A percentile compares a stretch with the other conserved stretches of the same genome.
phyloP scores from a whole-genome alignment of 2,329 filamentous ascomycete species.

The Claviceps pusilla region DNA sequence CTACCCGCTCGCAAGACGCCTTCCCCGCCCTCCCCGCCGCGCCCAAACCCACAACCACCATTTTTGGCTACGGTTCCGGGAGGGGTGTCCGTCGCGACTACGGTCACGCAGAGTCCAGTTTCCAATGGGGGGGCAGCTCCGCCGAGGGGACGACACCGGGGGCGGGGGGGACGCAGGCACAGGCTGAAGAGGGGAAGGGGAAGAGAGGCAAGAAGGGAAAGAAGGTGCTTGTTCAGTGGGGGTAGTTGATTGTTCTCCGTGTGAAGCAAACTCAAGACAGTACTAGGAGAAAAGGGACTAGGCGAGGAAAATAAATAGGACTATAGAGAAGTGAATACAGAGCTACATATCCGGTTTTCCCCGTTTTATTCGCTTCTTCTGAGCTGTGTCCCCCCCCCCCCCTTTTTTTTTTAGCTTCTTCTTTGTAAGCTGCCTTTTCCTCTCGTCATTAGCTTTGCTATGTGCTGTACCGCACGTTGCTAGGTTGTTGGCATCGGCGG shows the following conservation, averaged over 20 bases:
- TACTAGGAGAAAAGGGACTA: too few species aligned
- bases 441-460: too few species aligned
- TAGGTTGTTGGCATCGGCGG: too few species aligned
- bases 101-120: slow-evolving; percentile 32
- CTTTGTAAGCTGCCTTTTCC: too few species aligned
- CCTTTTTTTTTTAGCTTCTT: too few species aligned
- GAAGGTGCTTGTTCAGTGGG: slow-evolving; percentile 49
- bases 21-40: slow-evolving; percentile 76
- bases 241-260: slow-evolving; percentile 17
- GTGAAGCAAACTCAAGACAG: too few species aligned
- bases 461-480: too few species aligned
- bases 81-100: slow-evolving; percentile 39
- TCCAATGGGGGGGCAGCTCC: slow-evolving; percentile 32
- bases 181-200: slow-evolving; percentile 22
- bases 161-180: slow-evolving; percentile 12
- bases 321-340: too few species aligned
- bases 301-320: too few species aligned
- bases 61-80: slow-evolving; percentile 45
- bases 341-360: too few species aligned
- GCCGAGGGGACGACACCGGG: slow-evolving; percentile 4
- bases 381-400: too few species aligned
- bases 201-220: slow-evolving; percentile 45
- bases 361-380: too few species aligned
- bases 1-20: slow-evolving; percentile 35
- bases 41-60: slow-evolving; percentile 49